Evolutionary conservation across 441 rosid genomes (phyloP), one percentile per base, ranked within the genome.

Genomic region (Gossypium laxum): DNA sequence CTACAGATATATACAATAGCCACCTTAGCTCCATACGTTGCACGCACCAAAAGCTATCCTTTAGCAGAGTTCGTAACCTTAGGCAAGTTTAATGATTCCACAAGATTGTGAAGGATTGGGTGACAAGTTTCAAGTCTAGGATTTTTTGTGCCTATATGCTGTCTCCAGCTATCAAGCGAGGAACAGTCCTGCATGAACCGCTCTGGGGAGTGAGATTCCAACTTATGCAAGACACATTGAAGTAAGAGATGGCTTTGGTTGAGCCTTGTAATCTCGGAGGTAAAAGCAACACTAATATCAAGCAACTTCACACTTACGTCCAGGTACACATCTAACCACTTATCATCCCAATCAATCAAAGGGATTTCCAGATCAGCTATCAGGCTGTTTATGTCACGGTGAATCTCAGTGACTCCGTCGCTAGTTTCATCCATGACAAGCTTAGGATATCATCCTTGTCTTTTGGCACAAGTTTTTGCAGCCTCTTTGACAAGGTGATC

Each of bases 11-110:
- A 91, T 19, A 88, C 64, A 28, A 95, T 89, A 69, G 81, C 82
- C 71, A 89, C 96, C 85, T 91, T 93, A 32, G 89, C 96, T 50
- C 96, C 96, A 45, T 86, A 89, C 78, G 89, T 74, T 26, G 97
- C 97, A 0, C 86, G 88, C 96, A 88, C 87, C 83, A 93, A 69
- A 34, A 93, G 93, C 83, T 93, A 88, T 5, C 93, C 98, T 77
- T 90, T 88, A 19, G 91, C 78, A 19, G 96, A 89, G 84, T 93
- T 90, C 84, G 90, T 93, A 17, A 90, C 96, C 89, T 91, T 91
- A 21, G 96, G 97, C 77, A 88, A 81, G 67, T 85, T 66, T 34
- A 91, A 63, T 22, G 95, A 84, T 48, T 73, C 80, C 68, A 76
- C 85, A 70, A 93, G 87, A 22, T 76, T 75, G 30, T 75, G 83